These are phyloP conservation scores for Trichoderma afroharzianum DNA, from an alignment of 2,329 filamentous ascomycete species.

Conservation along the genomic window DNA sequence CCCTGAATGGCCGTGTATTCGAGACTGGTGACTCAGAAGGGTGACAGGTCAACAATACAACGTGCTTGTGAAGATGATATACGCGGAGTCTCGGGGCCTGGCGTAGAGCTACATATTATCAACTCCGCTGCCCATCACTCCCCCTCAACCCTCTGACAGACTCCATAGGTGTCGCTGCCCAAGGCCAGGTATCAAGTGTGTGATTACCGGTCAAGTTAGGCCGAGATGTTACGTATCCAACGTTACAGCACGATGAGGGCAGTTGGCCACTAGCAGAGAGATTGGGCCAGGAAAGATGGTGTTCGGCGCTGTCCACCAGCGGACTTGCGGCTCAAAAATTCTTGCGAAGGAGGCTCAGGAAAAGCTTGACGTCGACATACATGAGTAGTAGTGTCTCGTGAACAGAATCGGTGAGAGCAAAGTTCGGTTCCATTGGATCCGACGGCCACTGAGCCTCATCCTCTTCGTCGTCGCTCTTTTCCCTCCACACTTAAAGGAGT, in stretches of 20 bases:
- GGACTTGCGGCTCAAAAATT: slow-evolving; percentile 11
- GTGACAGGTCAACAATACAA: neutral
- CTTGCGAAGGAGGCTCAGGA: neutral
- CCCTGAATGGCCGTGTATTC: neutral
- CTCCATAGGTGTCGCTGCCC: slow-evolving; percentile 25
- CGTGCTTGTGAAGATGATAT: neutral
- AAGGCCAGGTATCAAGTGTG: slow-evolving; percentile 17
- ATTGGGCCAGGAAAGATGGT: neutral
- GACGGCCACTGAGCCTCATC: neutral
- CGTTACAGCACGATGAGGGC: neutral
- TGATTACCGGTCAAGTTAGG: slow-evolving; percentile 23
- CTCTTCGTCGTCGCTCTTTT: neutral
- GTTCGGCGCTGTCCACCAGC: neutral
- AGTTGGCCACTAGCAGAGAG: neutral
- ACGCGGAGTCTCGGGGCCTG: neutral
- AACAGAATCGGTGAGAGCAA: slow-evolving; percentile 7
- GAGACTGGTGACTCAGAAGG: neutral
- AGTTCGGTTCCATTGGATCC: neutral
- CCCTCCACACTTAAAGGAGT: neutral
- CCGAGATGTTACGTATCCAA: slow-evolving; percentile 23
- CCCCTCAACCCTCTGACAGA: neutral
- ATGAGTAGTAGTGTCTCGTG: slow-evolving; percentile 17
- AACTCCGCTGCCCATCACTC: neutral
- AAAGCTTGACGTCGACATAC: slow-evolving; percentile 18
- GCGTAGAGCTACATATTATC: slow-evolving; percentile 16